Base-by-base conservation (phyloP, 768 basidiomycete genomes). In the Boletales sp. region DNA sequence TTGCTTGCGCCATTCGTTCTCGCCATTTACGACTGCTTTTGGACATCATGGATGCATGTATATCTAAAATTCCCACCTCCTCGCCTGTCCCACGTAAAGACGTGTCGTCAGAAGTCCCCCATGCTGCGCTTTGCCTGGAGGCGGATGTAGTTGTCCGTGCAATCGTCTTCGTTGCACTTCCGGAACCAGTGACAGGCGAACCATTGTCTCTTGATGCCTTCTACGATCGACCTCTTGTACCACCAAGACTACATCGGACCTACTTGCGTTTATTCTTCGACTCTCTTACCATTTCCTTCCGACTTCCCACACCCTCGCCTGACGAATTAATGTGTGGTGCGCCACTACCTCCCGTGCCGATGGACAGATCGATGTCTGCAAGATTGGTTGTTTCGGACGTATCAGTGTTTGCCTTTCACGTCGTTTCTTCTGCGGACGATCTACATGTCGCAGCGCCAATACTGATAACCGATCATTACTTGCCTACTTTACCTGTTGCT, bases 391-490 rank as follows among this genome's bases (percentile, higher is more conserved):
- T 70, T 39, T 59, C 66, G 10, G 86, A 88, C 41, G 11, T 87
- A 2, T 84, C 85, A 14, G 58, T 80, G 10, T 84, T 87, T 55
- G 72, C 73, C 11, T 79, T 86, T 58, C 68, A 68, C 31, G 43
- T 60, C 8, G 43, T 56, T 31, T 54, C 58, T 14, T 53, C 59
- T 15, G 25, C 19, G 30, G 55, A 60, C 8, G 61, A 56, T 46
- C n/a, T 39, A 25, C 67, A 62, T 43, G 30, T 57, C 42, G 79
- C 83, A 21, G 74, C 77, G 13, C 92, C 92, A 12, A 68, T 95
- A 39, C 60, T 95, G 15, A 78, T 93, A 42, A 83, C 82, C 10
- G 93, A 94, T 59, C 76, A 75, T n/a, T 67, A 80, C 54, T 78
- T 94, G 15, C 62, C 72, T 13, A 67, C 67, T 7, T 86, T 88